These are phyloP conservation scores for Benincasa hispida DNA, from an alignment of 306 rosid genomes.

Conservation along the genomic window DNA sequence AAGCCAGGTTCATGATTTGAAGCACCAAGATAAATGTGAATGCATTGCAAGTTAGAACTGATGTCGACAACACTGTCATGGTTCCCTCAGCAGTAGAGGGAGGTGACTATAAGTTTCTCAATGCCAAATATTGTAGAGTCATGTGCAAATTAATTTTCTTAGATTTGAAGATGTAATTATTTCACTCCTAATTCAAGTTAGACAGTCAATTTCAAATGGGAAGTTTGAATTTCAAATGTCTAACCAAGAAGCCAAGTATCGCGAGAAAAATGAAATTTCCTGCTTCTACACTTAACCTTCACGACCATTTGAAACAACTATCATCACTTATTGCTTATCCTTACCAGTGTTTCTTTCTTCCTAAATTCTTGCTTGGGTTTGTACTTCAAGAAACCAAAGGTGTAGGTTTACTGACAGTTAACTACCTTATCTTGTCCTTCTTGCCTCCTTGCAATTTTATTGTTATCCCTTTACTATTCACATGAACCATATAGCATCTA, in stretches of 20 bases:
- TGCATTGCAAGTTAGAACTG: background rate
- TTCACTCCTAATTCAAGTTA: background rate
- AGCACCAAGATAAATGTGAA: background rate
- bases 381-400: background rate
- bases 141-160: background rate
- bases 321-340: background rate
- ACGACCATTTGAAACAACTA: background rate
- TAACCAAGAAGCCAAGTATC: background rate
- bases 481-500: background rate
- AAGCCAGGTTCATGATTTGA: background rate
- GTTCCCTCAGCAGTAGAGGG: background rate
- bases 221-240: background rate
- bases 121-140: background rate
- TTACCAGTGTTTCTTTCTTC: background rate
- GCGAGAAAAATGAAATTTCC: background rate
- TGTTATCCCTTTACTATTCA: background rate
- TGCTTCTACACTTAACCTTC: background rate
- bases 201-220: background rate
- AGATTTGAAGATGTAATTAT: background rate
- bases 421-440: conserved; percentile 7
- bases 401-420: conserved; percentile 3
- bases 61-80: background rate
- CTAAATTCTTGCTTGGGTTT: conserved; percentile 2
- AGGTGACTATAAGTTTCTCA: background rate
- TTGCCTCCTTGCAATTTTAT: conserved; percentile 9